Percentiles rank a stretch among this genome's conserved stretches.
Conservation (phyloP, 345 rosid genomes). For the Corchorus capsularis region DNA sequence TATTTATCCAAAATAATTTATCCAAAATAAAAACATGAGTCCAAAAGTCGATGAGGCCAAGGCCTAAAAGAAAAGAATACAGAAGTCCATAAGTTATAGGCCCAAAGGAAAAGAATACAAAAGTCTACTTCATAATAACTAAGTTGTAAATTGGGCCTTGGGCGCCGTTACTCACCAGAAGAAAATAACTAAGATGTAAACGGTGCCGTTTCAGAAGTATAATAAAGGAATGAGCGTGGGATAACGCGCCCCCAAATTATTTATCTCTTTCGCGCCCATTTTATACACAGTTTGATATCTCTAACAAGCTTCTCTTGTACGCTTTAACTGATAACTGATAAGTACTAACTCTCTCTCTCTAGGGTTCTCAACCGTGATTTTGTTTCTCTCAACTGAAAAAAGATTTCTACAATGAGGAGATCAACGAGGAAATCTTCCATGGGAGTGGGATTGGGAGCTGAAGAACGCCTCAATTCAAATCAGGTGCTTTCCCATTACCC, state of each 20-base stretch:
- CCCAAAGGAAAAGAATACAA: too few species aligned
- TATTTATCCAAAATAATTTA: too few species aligned
- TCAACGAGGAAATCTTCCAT: conserved; percentile 27
- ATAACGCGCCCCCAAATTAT: conserved; percentile 14
- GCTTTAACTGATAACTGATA: background rate
- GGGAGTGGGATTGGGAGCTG: conserved; percentile 16
- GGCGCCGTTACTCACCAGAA: too few species aligned
- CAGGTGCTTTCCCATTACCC: conserved; percentile 7
- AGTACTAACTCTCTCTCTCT: background rate
- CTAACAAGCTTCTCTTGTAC: conserved; percentile 5
- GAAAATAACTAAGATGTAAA: too few species aligned
- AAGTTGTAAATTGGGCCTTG: too few species aligned
- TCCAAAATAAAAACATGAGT: too few species aligned
- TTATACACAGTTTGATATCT: background rate
- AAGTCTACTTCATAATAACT: too few species aligned
- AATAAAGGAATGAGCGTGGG: background rate
- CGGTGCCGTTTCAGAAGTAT: too few species aligned
- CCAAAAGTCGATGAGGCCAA: too few species aligned
- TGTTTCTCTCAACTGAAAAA: background rate
- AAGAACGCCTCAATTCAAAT: conserved; percentile 8
- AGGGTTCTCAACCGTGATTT: background rate
- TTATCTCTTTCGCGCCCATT: conserved; percentile 6
- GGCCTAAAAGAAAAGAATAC: too few species aligned
- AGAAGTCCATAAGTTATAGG: too few species aligned
- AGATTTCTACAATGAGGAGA: conserved; percentile 23